Percentiles rank a stretch among this genome's conserved stretches.
These are phyloP conservation scores for Exophiala sp. DNA, from an alignment of 2,329 filamentous ascomycete genomes.

Conservation along the genomic window DNA sequence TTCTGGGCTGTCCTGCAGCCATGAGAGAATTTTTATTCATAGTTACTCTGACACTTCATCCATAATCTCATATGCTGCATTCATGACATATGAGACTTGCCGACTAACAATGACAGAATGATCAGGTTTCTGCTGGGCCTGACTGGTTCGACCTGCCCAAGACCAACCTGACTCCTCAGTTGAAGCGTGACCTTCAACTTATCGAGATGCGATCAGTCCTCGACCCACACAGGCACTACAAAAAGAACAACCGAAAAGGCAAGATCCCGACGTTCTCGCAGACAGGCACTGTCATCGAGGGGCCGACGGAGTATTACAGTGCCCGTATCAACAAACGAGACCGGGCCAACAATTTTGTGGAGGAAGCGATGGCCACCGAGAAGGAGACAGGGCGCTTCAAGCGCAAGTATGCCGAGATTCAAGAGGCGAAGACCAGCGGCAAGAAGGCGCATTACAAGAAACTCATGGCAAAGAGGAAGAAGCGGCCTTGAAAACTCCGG, in stretches of 20 bases:
- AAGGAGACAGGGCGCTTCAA: constrained; percentile 69
- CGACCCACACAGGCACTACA: constrained; percentile 86
- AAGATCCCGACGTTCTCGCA: constrained; percentile 79
- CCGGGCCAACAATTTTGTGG: constrained; percentile 78
- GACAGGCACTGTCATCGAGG: constrained; percentile 82
- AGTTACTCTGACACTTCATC: constrained; percentile 61
- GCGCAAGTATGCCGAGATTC: constrained; percentile 82
- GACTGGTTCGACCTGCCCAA: constrained; percentile 86
- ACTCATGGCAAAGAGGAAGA: constrained; percentile 58
- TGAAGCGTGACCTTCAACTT: constrained; percentile 86
- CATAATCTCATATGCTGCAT: constrained; percentile 8
- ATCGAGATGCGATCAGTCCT: constrained; percentile 84
- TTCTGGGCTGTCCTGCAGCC: constrained; percentile 74
- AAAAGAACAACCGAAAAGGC: constrained; percentile 68
- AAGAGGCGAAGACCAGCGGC: constrained; percentile 76
- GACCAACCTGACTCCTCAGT: constrained; percentile 76
- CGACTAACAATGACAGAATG: constrained; percentile 42
- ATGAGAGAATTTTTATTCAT: constrained; percentile 66
- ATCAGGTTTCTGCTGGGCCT: constrained; percentile 65
- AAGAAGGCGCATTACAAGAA: constrained; percentile 88
- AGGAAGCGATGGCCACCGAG: constrained; percentile 73
- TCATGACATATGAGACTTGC: constrained; percentile 5
- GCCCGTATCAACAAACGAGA: constrained; percentile 80
- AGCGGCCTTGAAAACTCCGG: constrained; percentile 11
- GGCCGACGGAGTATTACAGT: constrained; percentile 82